phyloP scores from a whole-genome alignment of 108 stramenopile species.

The Mayamaea pseudoterrestris region DNA sequence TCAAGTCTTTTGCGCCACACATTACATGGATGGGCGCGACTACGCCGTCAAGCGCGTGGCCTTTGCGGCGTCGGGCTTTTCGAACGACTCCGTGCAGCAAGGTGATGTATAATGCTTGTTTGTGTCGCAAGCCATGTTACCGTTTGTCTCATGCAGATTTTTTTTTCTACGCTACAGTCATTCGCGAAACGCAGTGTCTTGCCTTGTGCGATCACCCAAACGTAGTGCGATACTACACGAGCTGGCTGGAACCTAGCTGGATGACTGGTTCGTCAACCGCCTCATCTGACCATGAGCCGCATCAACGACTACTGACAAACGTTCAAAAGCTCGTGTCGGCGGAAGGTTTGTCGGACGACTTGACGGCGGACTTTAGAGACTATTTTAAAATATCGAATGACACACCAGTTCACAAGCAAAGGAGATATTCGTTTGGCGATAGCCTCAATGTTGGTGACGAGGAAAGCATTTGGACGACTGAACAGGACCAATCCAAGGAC shows the following conservation, averaged over 20 bases:
- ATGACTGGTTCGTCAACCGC: slow-evolving; percentile 45
- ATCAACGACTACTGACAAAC: slow-evolving; percentile 1
- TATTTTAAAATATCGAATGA: background rate
- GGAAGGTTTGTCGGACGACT: background rate
- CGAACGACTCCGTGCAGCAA: slow-evolving; percentile 39
- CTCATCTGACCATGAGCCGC: background rate
- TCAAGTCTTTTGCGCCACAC: slow-evolving; percentile 70
- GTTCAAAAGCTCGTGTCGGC: background rate
- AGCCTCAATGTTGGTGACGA: slow-evolving; percentile 1
- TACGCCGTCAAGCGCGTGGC: slow-evolving; percentile 78
- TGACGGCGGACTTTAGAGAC: background rate
- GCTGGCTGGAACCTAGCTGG: slow-evolving; percentile 88
- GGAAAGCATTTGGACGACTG: slow-evolving; percentile 10
- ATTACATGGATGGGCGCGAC: slow-evolving; percentile 63
- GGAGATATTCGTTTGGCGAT: slow-evolving; percentile 9
- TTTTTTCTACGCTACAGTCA: too few relatives aligned
- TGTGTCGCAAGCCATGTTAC: too few relatives aligned
- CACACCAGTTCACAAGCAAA: background rate
- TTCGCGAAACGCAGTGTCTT: slow-evolving; percentile 81
- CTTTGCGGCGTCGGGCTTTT: slow-evolving; percentile 68
- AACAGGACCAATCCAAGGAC: background rate
- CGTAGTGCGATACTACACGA: slow-evolving; percentile 85
- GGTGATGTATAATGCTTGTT: too few relatives aligned
- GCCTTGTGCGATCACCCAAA: slow-evolving; percentile 82
- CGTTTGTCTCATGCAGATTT: too few relatives aligned